Percentiles rank a stretch among this genome's conserved stretches.
Evolutionary conservation across 1,284 basidiomycete genomes (phyloP).

Genomic region (Hymenochaete sp.): DNA sequence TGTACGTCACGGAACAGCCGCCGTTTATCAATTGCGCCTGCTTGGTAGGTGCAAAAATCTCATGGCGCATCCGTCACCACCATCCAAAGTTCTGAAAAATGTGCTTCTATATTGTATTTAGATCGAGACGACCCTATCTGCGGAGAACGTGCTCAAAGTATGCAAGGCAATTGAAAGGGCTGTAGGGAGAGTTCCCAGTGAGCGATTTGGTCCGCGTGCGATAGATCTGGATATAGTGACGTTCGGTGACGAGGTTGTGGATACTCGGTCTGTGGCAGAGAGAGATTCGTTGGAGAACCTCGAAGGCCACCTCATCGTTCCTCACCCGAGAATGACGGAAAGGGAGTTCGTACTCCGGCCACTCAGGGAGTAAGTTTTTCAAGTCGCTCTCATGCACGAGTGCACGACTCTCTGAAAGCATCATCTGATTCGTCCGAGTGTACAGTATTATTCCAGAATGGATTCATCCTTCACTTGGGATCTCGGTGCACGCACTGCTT

Average conservation of each 20-base stretch:
- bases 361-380: constrained; percentile 63
- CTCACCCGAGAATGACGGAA: constrained; percentile 77
- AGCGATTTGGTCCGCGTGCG: constrained; percentile 82
- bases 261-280: constrained; percentile 42
- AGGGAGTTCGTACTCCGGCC: constrained; percentile 91
- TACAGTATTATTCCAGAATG: constrained; percentile 63
- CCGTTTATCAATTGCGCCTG: constrained; percentile 88
- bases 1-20: constrained; percentile 92
- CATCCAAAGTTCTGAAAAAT: too few relatives aligned
- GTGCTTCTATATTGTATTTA: constrained; percentile 26
- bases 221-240: constrained; percentile 89
- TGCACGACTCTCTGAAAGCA: too few relatives aligned
- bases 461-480: constrained; percentile 49
- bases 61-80: too few relatives aligned
- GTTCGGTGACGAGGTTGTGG: constrained; percentile 60
- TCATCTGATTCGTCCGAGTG: too few relatives aligned
- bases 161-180: constrained; percentile 70
- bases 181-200: constrained; percentile 77
- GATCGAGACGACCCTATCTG: constrained; percentile 67
- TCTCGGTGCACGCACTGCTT: constrained; percentile 42
- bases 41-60: constrained; percentile 46
- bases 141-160: constrained; percentile 52
- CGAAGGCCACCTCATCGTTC: constrained; percentile 65
- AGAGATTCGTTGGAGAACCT: constrained; percentile 40
- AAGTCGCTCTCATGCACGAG: background rate